Evolutionary conservation across 345 rosid genomes (phyloP).

Genomic region (Heritiera fomes): DNA sequence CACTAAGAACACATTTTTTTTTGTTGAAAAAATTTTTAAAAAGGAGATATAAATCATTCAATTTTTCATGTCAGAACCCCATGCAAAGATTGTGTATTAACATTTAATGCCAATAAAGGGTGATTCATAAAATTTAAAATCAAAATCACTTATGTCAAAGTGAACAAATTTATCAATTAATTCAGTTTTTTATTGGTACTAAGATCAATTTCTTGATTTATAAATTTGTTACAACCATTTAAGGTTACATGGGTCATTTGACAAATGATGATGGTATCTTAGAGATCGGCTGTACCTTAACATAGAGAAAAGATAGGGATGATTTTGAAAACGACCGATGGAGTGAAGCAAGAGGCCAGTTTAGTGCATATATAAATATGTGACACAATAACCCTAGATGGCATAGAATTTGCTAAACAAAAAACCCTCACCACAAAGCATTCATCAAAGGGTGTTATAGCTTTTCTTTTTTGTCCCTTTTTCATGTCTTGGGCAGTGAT

Average conservation of each 20-base stretch:
- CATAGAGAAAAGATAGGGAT: conserved; percentile 33
- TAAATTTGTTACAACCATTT: neutral
- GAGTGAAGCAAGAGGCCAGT: conserved; percentile 21
- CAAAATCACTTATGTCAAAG: neutral
- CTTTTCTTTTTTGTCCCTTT: neutral
- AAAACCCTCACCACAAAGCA: conserved; percentile 15
- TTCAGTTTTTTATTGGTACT: neutral
- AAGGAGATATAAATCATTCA: too few relatives aligned
- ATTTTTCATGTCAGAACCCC: too few relatives aligned
- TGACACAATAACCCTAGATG: conserved; percentile 33
- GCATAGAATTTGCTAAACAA: conserved; percentile 41
- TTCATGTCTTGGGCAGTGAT: conserved; percentile 68
- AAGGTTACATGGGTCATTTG: conserved; percentile 24
- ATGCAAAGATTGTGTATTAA: too few relatives aligned
- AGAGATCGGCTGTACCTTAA: conserved; percentile 28
- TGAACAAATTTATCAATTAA: too few relatives aligned
- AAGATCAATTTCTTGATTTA: neutral
- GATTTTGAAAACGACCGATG: conserved; percentile 45
- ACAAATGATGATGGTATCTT: conserved; percentile 36
- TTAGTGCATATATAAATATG: conserved; percentile 56
- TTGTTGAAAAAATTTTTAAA: too few relatives aligned
- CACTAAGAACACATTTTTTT: too few relatives aligned
- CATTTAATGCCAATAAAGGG: too few relatives aligned
- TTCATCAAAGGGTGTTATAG: conserved; percentile 20
- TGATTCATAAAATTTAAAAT: too few relatives aligned